Evolutionary conservation across 768 basidiomycete species (phyloP).

Genomic region (Dendrothele bispora): DNA sequence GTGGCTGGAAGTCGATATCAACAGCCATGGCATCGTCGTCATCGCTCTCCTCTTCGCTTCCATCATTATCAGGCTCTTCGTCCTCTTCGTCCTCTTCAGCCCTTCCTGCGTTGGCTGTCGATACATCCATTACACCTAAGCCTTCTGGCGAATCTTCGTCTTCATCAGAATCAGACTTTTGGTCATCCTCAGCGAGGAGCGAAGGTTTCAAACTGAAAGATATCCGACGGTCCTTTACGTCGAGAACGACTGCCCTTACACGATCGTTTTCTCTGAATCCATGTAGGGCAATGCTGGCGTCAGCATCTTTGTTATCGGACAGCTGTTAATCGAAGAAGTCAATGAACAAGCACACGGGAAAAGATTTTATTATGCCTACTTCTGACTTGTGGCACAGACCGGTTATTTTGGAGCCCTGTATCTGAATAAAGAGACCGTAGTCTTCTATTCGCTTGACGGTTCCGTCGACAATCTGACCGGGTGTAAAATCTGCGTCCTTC

Average conservation of each 20-base stretch:
- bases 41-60: conserved; percentile 16
- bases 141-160: no score
- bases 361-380: conserved; percentile 39
- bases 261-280: conserved; percentile 86
- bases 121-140: no score
- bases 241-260: conserved; percentile 76
- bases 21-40: conserved; percentile 44
- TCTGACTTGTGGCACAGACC: conserved; percentile 96
- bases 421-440: conserved; percentile 91
- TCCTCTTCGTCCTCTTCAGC: conserved; percentile 15
- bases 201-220: conserved; percentile 91
- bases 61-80: conserved; percentile 4
- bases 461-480: conserved; percentile 82
- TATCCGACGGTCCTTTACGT: conserved; percentile 73
- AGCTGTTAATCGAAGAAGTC: conserved; percentile 46
- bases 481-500: conserved; percentile 56
- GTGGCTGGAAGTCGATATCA: conserved; percentile 36
- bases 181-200: conserved; percentile 72
- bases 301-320: conserved; percentile 83
- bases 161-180: conserved; percentile 36
- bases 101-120: conserved; percentile 8
- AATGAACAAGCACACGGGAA: neutral
- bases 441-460: conserved; percentile 79
- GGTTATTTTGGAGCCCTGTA: conserved; percentile 79
- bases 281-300: conserved; percentile 73